A percentile compares a stretch with the other conserved stretches of the same genome.
phyloP scores from a whole-genome alignment of 1,139 yeast species.

The Yamadazyma sp. region DNA sequence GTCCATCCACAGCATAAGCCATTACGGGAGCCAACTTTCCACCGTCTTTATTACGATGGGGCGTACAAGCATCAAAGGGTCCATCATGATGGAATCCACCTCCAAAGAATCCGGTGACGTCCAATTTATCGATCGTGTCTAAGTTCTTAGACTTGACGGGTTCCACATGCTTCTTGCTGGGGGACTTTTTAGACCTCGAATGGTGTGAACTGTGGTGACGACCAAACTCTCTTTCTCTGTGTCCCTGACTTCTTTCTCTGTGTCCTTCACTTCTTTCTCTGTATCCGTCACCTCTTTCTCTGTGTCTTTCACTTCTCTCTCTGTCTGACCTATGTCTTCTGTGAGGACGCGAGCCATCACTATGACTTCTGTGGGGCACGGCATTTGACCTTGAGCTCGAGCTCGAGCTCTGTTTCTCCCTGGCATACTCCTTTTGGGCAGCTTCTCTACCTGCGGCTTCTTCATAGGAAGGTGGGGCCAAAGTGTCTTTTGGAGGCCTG shows the following conservation, averaged over 20 bases:
- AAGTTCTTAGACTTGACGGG: constrained; percentile 57
- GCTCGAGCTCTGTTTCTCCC: constrained; percentile 44
- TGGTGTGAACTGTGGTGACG: constrained; percentile 10
- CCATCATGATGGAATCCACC: constrained; percentile 98
- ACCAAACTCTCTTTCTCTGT: constrained; percentile 13
- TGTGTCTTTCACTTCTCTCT: constrained; percentile 10
- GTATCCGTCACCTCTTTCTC: constrained; percentile 8
- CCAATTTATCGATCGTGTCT: constrained; percentile 92
- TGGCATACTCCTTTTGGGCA: constrained; percentile 46
- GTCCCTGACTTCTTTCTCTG: constrained; percentile 8
- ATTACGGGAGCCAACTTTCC: constrained; percentile 82
- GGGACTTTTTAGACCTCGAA: constrained; percentile 26
- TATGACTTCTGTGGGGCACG: constrained; percentile 19
- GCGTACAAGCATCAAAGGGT: constrained; percentile 97
- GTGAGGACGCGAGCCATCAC: constrained; percentile 11
- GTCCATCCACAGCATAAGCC: constrained; percentile 95
- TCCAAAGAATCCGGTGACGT: constrained; percentile 95
- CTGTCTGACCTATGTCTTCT: constrained; percentile 11
- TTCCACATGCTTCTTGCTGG: constrained; percentile 37
- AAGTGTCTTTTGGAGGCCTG: constrained; percentile 31
- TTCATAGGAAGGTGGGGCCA: constrained; percentile 57
- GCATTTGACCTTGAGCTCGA: constrained; percentile 19
- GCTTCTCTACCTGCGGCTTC: constrained; percentile 60
- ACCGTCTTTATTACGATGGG: constrained; percentile 83
- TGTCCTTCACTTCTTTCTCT: too few species aligned